phyloP scores from a whole-genome alignment of 169 alveolate species.

The Cyclospora cayetanensis region DNA sequence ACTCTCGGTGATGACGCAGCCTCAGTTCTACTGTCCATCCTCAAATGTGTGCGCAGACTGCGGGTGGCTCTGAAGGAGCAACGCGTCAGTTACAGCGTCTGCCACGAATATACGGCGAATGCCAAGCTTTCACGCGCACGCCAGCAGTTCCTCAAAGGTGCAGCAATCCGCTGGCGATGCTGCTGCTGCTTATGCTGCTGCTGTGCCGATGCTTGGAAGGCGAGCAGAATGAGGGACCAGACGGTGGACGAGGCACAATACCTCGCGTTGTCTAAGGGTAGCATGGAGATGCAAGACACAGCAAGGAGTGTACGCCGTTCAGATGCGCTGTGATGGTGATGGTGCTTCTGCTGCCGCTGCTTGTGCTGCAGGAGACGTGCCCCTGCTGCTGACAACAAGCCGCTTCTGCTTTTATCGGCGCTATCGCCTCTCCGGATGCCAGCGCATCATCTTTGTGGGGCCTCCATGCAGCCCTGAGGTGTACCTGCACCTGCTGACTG shows the following conservation, averaged over 20 bases:
- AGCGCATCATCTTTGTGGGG: constrained; percentile 68
- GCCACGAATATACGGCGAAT: constrained; percentile 52
- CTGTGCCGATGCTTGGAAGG: background rate
- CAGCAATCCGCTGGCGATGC: background rate
- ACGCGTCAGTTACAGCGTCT: background rate
- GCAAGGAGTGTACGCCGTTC: background rate
- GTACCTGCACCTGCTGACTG: constrained; percentile 18
- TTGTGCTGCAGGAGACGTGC: constrained; percentile 25
- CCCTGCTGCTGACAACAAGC: constrained; percentile 74
- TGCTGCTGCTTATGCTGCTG: background rate
- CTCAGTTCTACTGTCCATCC: too few relatives aligned
- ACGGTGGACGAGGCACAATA: too few relatives aligned
- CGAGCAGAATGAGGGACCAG: too few relatives aligned
- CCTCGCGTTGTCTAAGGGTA: too few relatives aligned
- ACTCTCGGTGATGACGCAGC: too few relatives aligned
- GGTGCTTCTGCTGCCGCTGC: background rate
- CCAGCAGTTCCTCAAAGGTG: constrained; percentile 30
- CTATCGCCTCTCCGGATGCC: constrained; percentile 74
- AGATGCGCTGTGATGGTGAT: background rate
- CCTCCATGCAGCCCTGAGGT: constrained; percentile 75
- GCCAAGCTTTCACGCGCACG: background rate
- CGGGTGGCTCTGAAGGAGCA: constrained; percentile 18
- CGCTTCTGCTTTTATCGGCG: constrained; percentile 77
- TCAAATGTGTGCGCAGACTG: too few relatives aligned
- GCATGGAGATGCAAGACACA: background rate